These are phyloP conservation scores for Elongisporangium prolatum DNA, from an alignment of 352 stramenopile genomes.

Conservation along the genomic window DNA sequence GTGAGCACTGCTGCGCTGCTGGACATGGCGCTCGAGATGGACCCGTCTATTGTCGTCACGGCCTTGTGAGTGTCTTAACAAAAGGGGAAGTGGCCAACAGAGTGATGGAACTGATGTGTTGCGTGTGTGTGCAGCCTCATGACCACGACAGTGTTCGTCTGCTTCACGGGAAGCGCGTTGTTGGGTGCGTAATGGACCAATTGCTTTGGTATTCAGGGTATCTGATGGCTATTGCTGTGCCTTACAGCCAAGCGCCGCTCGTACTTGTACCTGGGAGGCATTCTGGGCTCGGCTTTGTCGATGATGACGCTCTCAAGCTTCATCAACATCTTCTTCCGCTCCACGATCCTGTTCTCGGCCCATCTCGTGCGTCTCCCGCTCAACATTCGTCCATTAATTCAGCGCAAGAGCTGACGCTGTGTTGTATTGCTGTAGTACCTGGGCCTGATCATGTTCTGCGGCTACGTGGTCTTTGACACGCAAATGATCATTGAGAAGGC, in stretches of 20 bases:
- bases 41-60: conserved; percentile 74
- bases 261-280: conserved; percentile 81
- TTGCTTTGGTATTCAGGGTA: background rate
- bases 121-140: conserved; percentile 22
- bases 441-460: conserved; percentile 85
- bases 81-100: too few relatives aligned
- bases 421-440: conserved; percentile 37
- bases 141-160: conserved; percentile 81
- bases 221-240: background rate
- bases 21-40: conserved; percentile 62
- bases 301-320: conserved; percentile 44
- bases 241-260: conserved; percentile 57
- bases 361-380: conserved; percentile 38
- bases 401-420: background rate
- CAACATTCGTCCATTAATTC: background rate
- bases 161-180: conserved; percentile 80
- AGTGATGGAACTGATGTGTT: background rate
- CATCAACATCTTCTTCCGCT: conserved; percentile 64
- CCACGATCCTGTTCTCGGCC: conserved; percentile 43
- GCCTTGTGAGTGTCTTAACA: conserved; percentile 42
- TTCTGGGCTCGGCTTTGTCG: conserved; percentile 65
- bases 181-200: conserved; percentile 27
- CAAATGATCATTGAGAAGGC: conserved; percentile 91
- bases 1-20: conserved; percentile 71
- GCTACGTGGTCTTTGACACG: conserved; percentile 89